These are phyloP conservation scores for Marsdenia floribunda DNA, from an alignment of 257 asterid species.

Conservation along the genomic window DNA sequence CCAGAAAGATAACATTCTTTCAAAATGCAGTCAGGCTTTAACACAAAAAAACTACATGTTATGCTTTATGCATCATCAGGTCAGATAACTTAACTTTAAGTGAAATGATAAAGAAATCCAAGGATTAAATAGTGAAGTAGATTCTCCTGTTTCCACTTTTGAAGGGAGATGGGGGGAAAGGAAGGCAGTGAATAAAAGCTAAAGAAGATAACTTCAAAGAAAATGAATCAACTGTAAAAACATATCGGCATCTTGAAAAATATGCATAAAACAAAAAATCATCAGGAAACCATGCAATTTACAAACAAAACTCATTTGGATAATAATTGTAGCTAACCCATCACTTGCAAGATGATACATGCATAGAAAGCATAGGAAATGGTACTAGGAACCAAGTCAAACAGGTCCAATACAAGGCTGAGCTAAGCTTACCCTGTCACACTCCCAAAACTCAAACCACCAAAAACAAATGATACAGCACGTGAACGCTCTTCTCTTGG, in stretches of 20 bases:
- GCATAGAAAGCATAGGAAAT: neutral
- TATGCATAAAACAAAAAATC: neutral
- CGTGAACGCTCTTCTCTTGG: conserved; percentile 94
- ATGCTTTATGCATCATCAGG: neutral
- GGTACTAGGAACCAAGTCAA: neutral
- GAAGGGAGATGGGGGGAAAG: neutral
- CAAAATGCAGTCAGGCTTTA: neutral
- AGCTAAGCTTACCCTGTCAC: conserved; percentile 66
- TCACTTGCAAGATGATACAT: neutral
- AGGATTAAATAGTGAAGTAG: neutral
- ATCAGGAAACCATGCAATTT: conserved; percentile 1
- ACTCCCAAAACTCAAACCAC: conserved; percentile 96
- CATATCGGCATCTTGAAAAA: neutral
- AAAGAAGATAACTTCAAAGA: neutral
- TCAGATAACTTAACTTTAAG: neutral
- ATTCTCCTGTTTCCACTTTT: neutral
- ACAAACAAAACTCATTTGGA: neutral
- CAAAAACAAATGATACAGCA: conserved; percentile 94
- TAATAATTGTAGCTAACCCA: neutral
- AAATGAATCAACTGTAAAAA: neutral
- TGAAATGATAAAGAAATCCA: neutral
- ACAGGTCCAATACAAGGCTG: conserved; percentile 8
- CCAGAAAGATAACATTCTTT: neutral
- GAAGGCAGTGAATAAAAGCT: neutral
- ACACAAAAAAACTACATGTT: neutral